These are phyloP conservation scores for Camellia oleifera DNA, from an alignment of 179 eudicot genomes.

Conservation along the genomic window DNA sequence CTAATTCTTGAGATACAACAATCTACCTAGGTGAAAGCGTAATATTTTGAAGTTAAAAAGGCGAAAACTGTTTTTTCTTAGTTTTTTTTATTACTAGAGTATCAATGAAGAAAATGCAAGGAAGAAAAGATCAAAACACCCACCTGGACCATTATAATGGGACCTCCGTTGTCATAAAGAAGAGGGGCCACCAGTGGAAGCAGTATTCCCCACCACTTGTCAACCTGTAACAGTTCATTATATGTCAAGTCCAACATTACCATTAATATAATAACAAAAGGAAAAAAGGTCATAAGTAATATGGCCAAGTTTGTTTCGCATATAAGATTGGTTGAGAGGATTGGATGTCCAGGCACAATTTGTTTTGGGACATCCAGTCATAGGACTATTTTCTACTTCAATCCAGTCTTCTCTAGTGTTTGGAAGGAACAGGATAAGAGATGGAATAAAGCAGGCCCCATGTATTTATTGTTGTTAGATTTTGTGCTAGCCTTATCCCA, in stretches of 20 bases:
- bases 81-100: not conserved
- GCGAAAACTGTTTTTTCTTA: not conserved
- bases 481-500: not conserved
- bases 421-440: not conserved
- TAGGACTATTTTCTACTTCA: not conserved
- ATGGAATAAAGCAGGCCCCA: not conserved
- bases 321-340: not conserved
- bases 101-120: not conserved
- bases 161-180: slow-evolving; percentile 83
- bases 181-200: slow-evolving; percentile 79
- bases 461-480: not conserved
- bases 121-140: slow-evolving; percentile 27
- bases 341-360: not conserved
- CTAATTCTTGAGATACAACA: not conserved
- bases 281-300: slow-evolving; percentile 1
- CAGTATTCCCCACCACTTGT: slow-evolving; percentile 31
- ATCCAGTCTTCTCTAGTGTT: not conserved
- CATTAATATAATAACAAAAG: not conserved
- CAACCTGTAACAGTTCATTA: slow-evolving; percentile 38
- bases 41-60: not conserved
- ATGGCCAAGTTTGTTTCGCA: not conserved
- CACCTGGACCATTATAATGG: slow-evolving; percentile 93
- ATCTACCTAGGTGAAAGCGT: not conserved
- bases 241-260: not conserved
- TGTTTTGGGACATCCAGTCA: not conserved